A percentile compares a stretch with the other conserved stretches of the same genome.
Evolutionary conservation across 441 rosid genomes (phyloP).

Genomic region (Hura crepitans): DNA sequence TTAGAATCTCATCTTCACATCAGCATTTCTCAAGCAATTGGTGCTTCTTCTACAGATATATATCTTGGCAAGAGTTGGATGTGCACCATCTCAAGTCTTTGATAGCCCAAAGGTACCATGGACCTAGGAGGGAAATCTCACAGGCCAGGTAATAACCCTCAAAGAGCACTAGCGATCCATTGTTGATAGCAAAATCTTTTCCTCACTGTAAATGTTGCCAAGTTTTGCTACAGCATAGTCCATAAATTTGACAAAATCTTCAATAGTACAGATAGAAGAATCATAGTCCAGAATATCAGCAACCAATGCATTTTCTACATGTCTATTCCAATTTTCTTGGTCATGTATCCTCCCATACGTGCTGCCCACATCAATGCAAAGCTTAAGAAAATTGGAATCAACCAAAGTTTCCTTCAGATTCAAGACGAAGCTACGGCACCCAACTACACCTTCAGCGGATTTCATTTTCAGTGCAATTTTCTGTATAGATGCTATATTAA

Average conservation of each 20-base stretch:
- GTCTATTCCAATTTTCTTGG: conserved; percentile 24
- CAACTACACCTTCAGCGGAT: conserved; percentile 37
- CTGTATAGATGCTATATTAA: conserved; percentile 48
- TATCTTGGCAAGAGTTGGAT: background rate
- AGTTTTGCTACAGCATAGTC: conserved; percentile 31
- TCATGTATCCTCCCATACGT: conserved; percentile 45
- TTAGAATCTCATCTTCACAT: background rate
- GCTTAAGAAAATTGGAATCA: conserved; percentile 49
- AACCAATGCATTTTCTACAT: conserved; percentile 26
- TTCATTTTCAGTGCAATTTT: conserved; percentile 49
- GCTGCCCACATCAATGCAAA: conserved; percentile 43
- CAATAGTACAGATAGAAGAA: conserved; percentile 33
- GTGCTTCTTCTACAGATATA: background rate
- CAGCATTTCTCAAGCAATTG: background rate
- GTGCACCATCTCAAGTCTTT: background rate
- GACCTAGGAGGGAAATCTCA: background rate
- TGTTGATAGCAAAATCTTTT: conserved; percentile 18
- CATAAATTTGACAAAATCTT: conserved; percentile 47
- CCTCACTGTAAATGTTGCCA: conserved; percentile 16
- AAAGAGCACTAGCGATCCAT: conserved; percentile 10
- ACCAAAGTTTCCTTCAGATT: conserved; percentile 41
- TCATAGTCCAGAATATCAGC: conserved; percentile 28
- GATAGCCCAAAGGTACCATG: background rate
- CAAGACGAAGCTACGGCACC: conserved; percentile 30
- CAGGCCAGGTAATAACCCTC: background rate